Conservation (phyloP, 305 asterid genomes). For the Rubia balearica region DNA sequence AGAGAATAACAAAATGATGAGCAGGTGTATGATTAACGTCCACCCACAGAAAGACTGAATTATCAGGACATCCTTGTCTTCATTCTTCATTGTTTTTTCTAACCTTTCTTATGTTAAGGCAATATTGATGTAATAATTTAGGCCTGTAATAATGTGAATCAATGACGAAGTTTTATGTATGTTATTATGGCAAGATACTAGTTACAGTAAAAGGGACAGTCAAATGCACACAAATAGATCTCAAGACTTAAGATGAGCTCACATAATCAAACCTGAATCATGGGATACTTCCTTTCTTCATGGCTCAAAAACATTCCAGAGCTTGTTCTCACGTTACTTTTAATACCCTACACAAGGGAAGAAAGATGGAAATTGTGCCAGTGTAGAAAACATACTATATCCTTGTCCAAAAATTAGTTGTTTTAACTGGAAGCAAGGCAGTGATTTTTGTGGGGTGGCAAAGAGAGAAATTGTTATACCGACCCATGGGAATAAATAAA, state of each 20-base stretch:
- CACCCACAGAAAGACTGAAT: too few species aligned
- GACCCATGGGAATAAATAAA: background rate
- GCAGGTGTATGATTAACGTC: background rate
- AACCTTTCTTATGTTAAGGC: background rate
- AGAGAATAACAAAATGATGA: slow-evolving; percentile 1
- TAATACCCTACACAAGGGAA: slow-evolving; percentile 48
- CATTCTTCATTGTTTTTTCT: background rate
- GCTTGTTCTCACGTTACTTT: slow-evolving; percentile 79
- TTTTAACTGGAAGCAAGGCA: background rate
- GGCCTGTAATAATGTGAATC: too few species aligned
- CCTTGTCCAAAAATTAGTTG: background rate
- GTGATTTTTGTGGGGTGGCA: background rate
- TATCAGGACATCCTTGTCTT: background rate
- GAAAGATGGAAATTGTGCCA: background rate
- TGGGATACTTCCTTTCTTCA: slow-evolving; percentile 65
- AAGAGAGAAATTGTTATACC: background rate
- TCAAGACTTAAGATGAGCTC: background rate
- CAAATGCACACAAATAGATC: background rate
- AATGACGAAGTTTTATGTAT: too few species aligned
- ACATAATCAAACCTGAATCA: slow-evolving; percentile 53
- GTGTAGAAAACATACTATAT: background rate
- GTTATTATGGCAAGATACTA: background rate
- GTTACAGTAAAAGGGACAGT: background rate
- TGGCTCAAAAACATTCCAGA: slow-evolving; percentile 81
- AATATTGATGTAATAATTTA: too few species aligned